Percentiles rank a stretch among this genome's conserved stretches.
Conservation (phyloP, 2,329 filamentous ascomycete species). For the Aspergillus transmontanensis region DNA sequence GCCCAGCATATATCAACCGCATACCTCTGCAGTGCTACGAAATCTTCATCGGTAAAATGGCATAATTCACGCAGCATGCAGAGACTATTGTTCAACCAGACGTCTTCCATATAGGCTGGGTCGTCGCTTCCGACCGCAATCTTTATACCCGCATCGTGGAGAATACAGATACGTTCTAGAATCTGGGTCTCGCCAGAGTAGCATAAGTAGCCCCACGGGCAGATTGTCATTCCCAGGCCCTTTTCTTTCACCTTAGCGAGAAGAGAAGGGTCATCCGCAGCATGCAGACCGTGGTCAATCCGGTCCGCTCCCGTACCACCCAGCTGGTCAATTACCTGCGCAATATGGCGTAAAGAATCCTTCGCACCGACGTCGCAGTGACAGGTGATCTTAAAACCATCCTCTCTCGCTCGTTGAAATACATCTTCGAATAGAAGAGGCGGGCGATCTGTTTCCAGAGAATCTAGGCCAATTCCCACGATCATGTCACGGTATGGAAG, state of each 20-base stretch:
- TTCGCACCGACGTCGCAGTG: background rate
- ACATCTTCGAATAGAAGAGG: background rate
- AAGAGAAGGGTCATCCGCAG: background rate
- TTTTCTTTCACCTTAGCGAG: background rate
- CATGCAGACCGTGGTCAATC: background rate
- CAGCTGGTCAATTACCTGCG: background rate
- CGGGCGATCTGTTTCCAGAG: background rate
- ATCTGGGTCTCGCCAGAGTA: background rate
- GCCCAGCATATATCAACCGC: background rate
- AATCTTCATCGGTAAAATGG: background rate
- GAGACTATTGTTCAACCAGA: background rate
- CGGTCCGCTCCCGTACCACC: background rate
- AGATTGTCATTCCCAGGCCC: background rate
- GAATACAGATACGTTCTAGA: background rate
- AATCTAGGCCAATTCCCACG: background rate
- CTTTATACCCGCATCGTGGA: background rate
- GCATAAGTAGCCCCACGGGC: background rate
- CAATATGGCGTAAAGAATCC: background rate
- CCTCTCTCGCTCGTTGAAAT: background rate
- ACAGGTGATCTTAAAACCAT: background rate
- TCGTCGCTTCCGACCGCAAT: background rate
- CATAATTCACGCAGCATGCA: background rate
- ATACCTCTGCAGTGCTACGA: background rate
- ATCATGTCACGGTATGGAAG: background rate
- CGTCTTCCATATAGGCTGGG: background rate